Evolutionary conservation across 306 rosid species (phyloP), one percentile per base, ranked within the genome.

Genomic region (Fragaria vesca): DNA sequence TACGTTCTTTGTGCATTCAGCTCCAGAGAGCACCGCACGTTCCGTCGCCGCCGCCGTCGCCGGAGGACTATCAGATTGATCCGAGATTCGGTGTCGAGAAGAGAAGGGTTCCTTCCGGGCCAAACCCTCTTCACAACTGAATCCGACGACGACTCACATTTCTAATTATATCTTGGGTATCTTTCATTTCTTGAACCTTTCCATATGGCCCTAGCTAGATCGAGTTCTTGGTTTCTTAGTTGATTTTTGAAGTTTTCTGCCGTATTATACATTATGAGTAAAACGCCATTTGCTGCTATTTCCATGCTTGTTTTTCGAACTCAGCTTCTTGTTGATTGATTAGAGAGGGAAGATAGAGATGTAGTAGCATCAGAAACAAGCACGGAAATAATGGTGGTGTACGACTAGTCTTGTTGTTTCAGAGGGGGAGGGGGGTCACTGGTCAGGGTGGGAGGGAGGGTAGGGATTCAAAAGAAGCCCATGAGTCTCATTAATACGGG

Each of bases 121-220:
- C 99, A 28, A 95, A 95, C 94, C 99, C 97, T 70, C 99, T 95
- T 77, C 99, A 95, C 86, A 95, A 95, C 62, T 93, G 86, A 89
- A 7, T 62, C 65, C 73, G n/a, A 1, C 30, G n/a, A 1, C 30
- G 21, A 43, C 12, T 57, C 63, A 26, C 66, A 26, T 60, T 60
- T 55, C 45, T 63, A 55, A 34, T 42, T n/a, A 70, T 81, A 9
- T 73, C 73, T 83, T 80, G 83, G 40, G 65, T 47, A 61, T 69
- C 12, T 20, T 5, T 68, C 66, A 12, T 3, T 51, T 18, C 43
- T 63, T 72, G 61, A 28, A 24, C 15, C 51, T 72, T 24, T 38
- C 66, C 66, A 3, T 12, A 47, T 47, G 16, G 1, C 51, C 51
- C 5, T n/a, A 5, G 16, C 34, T 32, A 60, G 42, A 4, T 38